Percentiles rank a stretch among this genome's conserved stretches.
These are phyloP conservation scores for Ceratobasidium sp. DNA, from an alignment of 1,284 basidiomycete genomes.

Conservation along the genomic window DNA sequence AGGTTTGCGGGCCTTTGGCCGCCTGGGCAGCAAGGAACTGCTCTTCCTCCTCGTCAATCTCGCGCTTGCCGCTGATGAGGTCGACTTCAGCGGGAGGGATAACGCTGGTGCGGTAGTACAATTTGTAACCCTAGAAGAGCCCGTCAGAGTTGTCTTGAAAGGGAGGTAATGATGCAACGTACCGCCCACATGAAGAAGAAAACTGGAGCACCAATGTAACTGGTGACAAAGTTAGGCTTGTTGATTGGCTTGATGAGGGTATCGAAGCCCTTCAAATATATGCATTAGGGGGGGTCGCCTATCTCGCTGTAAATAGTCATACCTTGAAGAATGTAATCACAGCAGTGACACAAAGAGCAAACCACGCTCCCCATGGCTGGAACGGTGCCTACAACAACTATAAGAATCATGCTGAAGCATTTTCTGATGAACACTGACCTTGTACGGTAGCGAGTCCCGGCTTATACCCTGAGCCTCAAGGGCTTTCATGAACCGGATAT, in stretches of 20 bases:
- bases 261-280: constrained; percentile 67
- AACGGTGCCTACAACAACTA: constrained; percentile 63
- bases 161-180: background rate
- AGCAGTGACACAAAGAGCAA: constrained; percentile 69
- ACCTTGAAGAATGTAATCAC: constrained; percentile 76
- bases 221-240: constrained; percentile 71
- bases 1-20: constrained; percentile 48
- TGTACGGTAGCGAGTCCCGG: constrained; percentile 64
- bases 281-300: background rate
- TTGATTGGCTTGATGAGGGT: constrained; percentile 67
- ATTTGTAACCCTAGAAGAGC: constrained; percentile 65
- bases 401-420: constrained; percentile 66
- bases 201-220: constrained; percentile 57
- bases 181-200: constrained; percentile 69
- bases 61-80: constrained; percentile 71
- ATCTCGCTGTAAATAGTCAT: constrained; percentile 46
- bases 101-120: constrained; percentile 65
- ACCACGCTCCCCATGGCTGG: constrained; percentile 74
- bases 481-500: constrained; percentile 80
- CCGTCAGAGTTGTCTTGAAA: background rate
- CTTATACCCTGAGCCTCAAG: constrained; percentile 75
- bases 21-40: constrained; percentile 62
- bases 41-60: constrained; percentile 76
- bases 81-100: constrained; percentile 72
- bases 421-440: background rate